Evolutionary conservation across 2,329 filamentous ascomycete species (phyloP), one percentile per base, ranked within the genome.

Genomic region (Colletotrichum sansevieriae): DNA sequence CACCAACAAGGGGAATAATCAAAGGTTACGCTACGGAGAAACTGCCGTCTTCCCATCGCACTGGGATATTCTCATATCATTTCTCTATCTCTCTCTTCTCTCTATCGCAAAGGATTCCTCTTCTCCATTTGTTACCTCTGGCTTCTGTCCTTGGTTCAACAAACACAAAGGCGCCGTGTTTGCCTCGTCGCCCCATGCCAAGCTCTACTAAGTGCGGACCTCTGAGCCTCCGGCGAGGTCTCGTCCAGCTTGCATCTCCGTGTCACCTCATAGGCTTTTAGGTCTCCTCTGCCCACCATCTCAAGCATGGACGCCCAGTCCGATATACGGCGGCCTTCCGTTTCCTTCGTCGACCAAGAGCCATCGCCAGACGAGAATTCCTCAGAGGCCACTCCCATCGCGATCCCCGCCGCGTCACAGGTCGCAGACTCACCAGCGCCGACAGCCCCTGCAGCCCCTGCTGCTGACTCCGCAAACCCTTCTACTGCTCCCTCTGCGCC

Each of bases 221-320:
- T 69, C 29, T 39, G 56, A 66, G 62, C 66, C 62, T 60, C 66
- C 37, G 55, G 62, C 62, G 56, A 61, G 66, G 66, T 44, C 35
- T 65, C 43, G 63, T 56, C 63, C 63, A 61, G 49, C 56, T 68
- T 59, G 54, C 49, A 59, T 49, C 41, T n/a, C 35, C 25, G 41
- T 51, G 41, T 37, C 47, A 44, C 15, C 47, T 18, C 20, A 29
- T 61, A 57, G 55, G 56, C 62, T 66, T 56, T 54, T 61, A 66
- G 66, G 66, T 68, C 65, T 66, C 20, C 37, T 49, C 18, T 20
- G 25, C n/a, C 8, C 12, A 18, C 7, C 11, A 20, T n/a, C 13
- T 33, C 41, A 55, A 52, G 25, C 43, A 69, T 69, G 66, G 63
- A 69, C 37, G 41, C 47, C 20, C 55, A 51, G 18, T 44, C 63